A percentile compares a stretch with the other conserved stretches of the same genome.
These are phyloP conservation scores for Sporothrix dimorphospora DNA, from an alignment of 2,329 filamentous ascomycete species.

Conservation along the genomic window DNA sequence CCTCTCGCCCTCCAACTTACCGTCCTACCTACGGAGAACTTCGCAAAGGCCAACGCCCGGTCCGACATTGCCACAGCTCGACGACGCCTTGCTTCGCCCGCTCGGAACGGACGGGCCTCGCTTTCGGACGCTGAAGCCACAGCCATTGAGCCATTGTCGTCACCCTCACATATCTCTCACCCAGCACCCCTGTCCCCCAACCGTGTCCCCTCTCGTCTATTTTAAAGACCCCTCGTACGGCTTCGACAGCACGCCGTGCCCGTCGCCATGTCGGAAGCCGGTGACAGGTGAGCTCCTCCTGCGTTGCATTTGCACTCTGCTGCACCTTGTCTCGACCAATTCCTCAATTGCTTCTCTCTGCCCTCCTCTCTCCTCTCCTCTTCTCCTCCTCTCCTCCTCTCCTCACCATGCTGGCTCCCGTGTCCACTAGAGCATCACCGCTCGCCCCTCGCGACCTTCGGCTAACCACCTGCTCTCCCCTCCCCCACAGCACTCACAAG, in stretches of 20 bases:
- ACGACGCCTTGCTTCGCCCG: slow-evolving; percentile 16
- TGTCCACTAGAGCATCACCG: neutral
- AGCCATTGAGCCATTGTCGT: neutral
- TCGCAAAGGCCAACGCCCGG: neutral
- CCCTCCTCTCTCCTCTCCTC: slow-evolving; percentile 13
- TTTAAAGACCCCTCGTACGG: slow-evolving; percentile 9
- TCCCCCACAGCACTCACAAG: slow-evolving; percentile 46
- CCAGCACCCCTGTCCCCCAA: neutral
- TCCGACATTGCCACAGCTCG: neutral
- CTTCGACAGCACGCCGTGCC: neutral
- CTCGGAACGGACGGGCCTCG: slow-evolving; percentile 20
- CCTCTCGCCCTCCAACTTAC: neutral
- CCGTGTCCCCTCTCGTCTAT: neutral
- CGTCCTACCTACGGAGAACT: slow-evolving; percentile 2
- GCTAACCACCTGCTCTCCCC: neutral
- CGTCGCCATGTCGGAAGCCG: slow-evolving; percentile 40
- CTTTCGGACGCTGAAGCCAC: slow-evolving; percentile 11
- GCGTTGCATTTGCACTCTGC: neutral
- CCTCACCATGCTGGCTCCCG: neutral
- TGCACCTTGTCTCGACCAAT: neutral
- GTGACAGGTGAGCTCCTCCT: slow-evolving; percentile 37
- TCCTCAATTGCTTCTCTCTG: neutral
- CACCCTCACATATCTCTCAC: slow-evolving; percentile 9
- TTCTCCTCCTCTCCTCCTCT: neutral
- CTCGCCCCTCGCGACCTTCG: neutral